Evolutionary conservation across 345 rosid genomes (phyloP).

Genomic region (Mallotus nudiflorus): DNA sequence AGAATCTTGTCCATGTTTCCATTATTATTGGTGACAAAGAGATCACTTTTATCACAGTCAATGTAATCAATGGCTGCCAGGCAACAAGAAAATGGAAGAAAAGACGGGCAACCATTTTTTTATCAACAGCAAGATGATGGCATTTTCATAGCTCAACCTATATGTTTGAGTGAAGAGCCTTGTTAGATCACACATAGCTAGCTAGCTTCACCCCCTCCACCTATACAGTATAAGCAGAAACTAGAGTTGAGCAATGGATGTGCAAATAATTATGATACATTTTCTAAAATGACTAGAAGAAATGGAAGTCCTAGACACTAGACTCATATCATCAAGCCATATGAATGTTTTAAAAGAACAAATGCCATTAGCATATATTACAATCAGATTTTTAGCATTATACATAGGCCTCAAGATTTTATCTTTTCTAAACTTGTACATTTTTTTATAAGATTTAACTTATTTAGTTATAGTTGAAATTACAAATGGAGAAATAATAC

Average conservation of each 20-base stretch:
- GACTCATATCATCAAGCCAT: conserved; percentile 1
- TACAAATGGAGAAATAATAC: neutral
- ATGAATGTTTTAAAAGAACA: neutral
- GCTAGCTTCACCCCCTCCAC: too few species aligned
- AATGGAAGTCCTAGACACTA: neutral
- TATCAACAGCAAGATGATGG: too few species aligned
- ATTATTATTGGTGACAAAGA: too few species aligned
- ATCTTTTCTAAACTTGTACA: neutral
- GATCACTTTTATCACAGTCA: too few species aligned
- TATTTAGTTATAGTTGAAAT: neutral
- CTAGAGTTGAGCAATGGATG: conserved; percentile 13
- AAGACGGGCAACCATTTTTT: too few species aligned
- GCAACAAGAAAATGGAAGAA: too few species aligned
- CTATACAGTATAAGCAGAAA: conserved; percentile 23
- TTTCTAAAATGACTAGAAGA: neutral
- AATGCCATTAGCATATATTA: neutral
- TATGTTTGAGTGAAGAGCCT: too few species aligned
- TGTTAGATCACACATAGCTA: too few species aligned
- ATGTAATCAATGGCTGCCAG: too few species aligned
- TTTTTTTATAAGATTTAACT: neutral
- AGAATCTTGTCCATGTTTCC: too few species aligned
- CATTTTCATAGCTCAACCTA: too few species aligned
- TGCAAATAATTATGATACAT: neutral
- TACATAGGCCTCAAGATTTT: neutral
- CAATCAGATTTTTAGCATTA: neutral